Evolutionary conservation across 2,329 filamentous ascomycete species (phyloP).

Genomic region (Stagonosporopsis rhizophila): DNA sequence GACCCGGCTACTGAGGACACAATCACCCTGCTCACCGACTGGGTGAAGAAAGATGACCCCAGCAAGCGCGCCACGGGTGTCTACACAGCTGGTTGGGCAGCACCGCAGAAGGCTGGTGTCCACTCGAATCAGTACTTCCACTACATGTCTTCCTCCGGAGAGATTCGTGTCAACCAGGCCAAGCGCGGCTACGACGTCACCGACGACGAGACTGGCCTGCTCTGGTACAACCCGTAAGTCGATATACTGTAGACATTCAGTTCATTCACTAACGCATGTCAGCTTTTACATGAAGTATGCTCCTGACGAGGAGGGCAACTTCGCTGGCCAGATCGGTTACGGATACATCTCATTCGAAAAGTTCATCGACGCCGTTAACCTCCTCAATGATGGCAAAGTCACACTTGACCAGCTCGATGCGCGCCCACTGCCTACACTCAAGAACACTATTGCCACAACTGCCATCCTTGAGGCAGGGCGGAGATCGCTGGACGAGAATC

Average conservation of each 20-base stretch:
- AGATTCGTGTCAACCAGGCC: slow-evolving; percentile 89
- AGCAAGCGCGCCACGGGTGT: slow-evolving; percentile 81
- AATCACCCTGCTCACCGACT: slow-evolving; percentile 88
- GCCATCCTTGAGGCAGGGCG: slow-evolving; percentile 90
- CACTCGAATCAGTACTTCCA: slow-evolving; percentile 98
- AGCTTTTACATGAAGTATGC: slow-evolving; percentile 93
- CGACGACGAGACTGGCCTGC: slow-evolving; percentile 74
- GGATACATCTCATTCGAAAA: slow-evolving; percentile 96
- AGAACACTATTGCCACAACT: slow-evolving; percentile 89
- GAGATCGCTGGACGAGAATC: slow-evolving; percentile 80
- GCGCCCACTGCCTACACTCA: slow-evolving; percentile 81
- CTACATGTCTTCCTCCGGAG: slow-evolving; percentile 83
- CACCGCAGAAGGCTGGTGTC: slow-evolving; percentile 90
- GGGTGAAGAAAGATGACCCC: slow-evolving; percentile 75
- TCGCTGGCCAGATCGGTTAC: slow-evolving; percentile 88
- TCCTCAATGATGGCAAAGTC: slow-evolving; percentile 75
- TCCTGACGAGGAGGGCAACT: slow-evolving; percentile 93
- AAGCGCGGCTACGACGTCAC: slow-evolving; percentile 94
- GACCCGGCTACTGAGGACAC: slow-evolving; percentile 86
- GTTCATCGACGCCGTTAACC: slow-evolving; percentile 85
- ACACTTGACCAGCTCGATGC: slow-evolving; percentile 79
- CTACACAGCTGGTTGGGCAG: slow-evolving; percentile 94
- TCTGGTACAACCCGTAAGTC: slow-evolving; percentile 83
- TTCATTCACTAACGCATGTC: slow-evolving; percentile 13
- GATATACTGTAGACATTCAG: no score